Evolutionary conservation across 2,329 filamentous ascomycete genomes (phyloP).

Genomic region (Monilinia vaccinii-corymbosi): DNA sequence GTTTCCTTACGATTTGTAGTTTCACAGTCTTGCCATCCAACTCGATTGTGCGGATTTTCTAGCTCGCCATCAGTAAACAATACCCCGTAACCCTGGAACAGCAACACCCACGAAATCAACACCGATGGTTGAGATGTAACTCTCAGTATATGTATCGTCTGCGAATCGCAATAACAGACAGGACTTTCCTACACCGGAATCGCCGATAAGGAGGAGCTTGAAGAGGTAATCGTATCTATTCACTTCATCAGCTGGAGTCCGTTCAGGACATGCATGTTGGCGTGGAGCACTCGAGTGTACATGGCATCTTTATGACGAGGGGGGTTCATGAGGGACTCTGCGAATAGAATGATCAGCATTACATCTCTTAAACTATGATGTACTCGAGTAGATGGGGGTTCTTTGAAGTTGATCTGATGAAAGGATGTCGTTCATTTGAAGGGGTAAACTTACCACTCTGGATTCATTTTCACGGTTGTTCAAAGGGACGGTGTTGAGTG

Average conservation of each 20-base stretch:
- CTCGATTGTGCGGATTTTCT: conserved; percentile 99
- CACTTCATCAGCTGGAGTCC: conserved; percentile 14
- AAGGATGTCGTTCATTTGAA: conserved; percentile 9
- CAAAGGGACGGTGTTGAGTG: not conserved
- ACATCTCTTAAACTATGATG: not conserved
- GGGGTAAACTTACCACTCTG: conserved; percentile 66
- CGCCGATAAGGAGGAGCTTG: conserved; percentile 99
- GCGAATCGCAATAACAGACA: conserved; percentile 96
- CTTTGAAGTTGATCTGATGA: conserved; percentile 11
- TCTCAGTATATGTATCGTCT: conserved; percentile 98
- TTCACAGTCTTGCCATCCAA: conserved; percentile 99
- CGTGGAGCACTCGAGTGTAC: not conserved
- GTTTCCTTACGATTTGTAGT: conserved; percentile 80
- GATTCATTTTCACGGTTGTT: conserved; percentile 62
- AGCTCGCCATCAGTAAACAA: conserved; percentile 28
- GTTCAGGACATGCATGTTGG: conserved; percentile 10
- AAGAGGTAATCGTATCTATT: conserved; percentile 99
- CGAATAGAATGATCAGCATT: not conserved
- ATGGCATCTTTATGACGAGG: not conserved
- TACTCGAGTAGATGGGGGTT: conserved; percentile 1
- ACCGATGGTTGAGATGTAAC: conserved; percentile 99
- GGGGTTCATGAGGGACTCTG: conserved; percentile 2
- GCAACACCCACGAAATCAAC: conserved; percentile 81
- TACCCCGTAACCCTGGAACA: not conserved
- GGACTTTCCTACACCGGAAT: conserved; percentile 99